A percentile compares a stretch with the other conserved stretches of the same genome.
Evolutionary conservation across 169 alveolate genomes (phyloP).

Genomic region (Plasmodium sp.): DNA sequence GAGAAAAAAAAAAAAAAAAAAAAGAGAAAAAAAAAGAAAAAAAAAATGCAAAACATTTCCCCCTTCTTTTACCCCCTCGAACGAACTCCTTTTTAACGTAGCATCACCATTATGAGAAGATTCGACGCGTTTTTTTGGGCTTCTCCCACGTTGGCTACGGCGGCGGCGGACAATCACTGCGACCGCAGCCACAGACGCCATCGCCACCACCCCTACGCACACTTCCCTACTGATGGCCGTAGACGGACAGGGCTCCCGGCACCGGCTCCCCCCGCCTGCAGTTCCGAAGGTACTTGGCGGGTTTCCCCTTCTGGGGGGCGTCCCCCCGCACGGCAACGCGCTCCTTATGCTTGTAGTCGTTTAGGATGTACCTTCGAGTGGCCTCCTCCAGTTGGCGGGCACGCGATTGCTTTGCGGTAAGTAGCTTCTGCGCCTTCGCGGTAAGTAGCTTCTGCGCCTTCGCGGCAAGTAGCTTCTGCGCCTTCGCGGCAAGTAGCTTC

Average conservation of each 20-base stretch:
- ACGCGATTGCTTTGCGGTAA: background rate
- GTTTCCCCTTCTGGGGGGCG: background rate
- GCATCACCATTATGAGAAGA: background rate
- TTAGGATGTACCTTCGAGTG: slow-evolving; percentile 6
- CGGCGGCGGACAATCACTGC: no score
- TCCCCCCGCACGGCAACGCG: background rate
- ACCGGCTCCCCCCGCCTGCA: slow-evolving; percentile 13
- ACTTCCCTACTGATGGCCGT: background rate
- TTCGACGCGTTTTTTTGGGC: background rate
- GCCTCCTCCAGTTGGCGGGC: background rate
- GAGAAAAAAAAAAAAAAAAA: no score
- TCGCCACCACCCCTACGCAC: background rate
- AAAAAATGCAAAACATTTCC: background rate
- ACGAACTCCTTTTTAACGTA: background rate
- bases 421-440: background rate
- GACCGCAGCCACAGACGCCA: background rate
- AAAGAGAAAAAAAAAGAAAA: no score
- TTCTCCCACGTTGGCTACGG: background rate
- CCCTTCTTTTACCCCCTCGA: background rate
- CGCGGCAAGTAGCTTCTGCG: background rate
- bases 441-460: no score
- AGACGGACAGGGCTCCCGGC: slow-evolving; percentile 1
- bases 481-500: background rate
- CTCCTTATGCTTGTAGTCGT: slow-evolving; percentile 53
- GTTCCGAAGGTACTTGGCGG: slow-evolving; percentile 32